A percentile compares a stretch with the other conserved stretches of the same genome.
These are phyloP conservation scores for Kuraishia borneana DNA, from an alignment of 805 yeast genomes.

Conservation along the genomic window DNA sequence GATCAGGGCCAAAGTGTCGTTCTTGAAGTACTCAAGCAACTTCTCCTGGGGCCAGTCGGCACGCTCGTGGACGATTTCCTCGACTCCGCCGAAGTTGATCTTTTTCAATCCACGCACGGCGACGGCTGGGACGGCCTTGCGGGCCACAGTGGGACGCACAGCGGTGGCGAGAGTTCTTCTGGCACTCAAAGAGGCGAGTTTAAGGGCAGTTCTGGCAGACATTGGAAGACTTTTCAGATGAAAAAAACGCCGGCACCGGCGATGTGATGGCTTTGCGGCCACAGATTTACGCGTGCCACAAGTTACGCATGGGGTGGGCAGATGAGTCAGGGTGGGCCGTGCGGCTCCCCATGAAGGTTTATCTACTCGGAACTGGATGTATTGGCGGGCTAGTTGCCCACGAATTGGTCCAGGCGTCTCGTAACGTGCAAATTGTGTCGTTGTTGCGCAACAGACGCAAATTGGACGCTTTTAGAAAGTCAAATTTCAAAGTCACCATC, in stretches of 20 bases:
- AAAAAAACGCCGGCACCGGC: too few species aligned
- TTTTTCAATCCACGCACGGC: conserved; percentile 87
- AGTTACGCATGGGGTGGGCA: neutral
- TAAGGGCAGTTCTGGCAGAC: neutral
- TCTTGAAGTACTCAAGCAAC: conserved; percentile 90
- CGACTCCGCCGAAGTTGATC: conserved; percentile 94
- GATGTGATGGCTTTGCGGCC: too few species aligned
- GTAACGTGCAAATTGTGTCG: neutral
- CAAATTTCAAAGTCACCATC: conserved; percentile 1
- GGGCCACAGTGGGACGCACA: conserved; percentile 33
- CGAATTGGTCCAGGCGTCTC: neutral
- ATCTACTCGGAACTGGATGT: neutral
- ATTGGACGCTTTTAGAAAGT: neutral
- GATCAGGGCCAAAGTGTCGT: conserved; percentile 93
- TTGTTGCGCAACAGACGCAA: neutral
- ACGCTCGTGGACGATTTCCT: conserved; percentile 95
- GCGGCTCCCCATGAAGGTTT: neutral
- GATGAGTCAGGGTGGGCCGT: neutral
- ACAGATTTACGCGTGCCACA: too few species aligned
- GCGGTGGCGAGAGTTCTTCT: conserved; percentile 24
- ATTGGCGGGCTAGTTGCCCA: neutral
- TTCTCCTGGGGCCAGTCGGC: conserved; percentile 99
- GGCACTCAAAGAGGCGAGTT: neutral
- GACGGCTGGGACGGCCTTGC: conserved; percentile 28
- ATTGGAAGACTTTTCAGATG: too few species aligned